Evolutionary conservation across 176 grass and related monocot species (phyloP).

Genomic region (Metroxylon sagu): DNA sequence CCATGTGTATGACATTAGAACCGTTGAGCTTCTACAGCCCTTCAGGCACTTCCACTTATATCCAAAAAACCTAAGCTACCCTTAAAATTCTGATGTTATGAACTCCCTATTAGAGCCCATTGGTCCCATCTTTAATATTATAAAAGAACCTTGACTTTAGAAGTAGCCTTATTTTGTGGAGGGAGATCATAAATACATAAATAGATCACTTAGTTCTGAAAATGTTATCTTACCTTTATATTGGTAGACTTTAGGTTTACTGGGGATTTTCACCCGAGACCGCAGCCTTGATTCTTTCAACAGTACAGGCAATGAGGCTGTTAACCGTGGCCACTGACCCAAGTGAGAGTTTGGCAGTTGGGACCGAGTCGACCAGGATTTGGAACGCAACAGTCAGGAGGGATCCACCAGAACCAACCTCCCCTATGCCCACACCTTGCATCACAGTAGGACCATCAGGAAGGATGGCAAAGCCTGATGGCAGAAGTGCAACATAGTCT

Average conservation of each 20-base stretch:
- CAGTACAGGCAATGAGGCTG: constrained; percentile 19
- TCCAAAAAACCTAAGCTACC: too few relatives aligned
- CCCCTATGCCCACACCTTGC: neutral
- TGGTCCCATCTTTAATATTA: too few relatives aligned
- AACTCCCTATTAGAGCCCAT: too few relatives aligned
- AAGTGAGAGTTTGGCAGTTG: constrained; percentile 16
- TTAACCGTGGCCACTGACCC: constrained; percentile 16
- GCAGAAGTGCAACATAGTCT: constrained; percentile 11
- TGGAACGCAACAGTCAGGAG: constrained; percentile 13
- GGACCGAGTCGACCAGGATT: constrained; percentile 13
- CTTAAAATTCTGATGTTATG: too few relatives aligned
- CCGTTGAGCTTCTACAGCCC: too few relatives aligned
- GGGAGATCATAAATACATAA: too few relatives aligned
- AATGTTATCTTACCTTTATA: too few relatives aligned
- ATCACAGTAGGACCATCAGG: neutral
- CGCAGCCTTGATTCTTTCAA: constrained; percentile 17
- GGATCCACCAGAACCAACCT: neutral
- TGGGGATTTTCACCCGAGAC: neutral
- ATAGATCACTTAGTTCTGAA: too few relatives aligned
- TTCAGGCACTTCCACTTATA: too few relatives aligned
- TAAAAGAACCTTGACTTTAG: too few relatives aligned
- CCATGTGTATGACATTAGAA: too few relatives aligned
- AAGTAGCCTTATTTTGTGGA: too few relatives aligned
- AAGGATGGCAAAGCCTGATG: constrained; percentile 20
- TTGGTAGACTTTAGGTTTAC: neutral